phyloP scores from a whole-genome alignment of 148 eudicot genomes.

The Simmondsia chinensis region DNA sequence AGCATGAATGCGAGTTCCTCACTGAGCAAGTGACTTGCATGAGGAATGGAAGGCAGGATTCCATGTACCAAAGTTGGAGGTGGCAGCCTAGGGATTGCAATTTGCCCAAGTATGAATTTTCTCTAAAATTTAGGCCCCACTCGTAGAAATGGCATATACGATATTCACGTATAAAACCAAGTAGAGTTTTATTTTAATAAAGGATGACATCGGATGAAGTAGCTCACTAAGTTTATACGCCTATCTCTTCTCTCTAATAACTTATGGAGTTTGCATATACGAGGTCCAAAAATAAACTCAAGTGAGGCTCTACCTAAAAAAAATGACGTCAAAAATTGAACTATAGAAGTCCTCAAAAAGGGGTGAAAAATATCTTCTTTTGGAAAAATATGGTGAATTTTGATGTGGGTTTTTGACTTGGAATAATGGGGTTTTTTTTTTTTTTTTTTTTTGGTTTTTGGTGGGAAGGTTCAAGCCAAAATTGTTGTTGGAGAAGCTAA shows the following conservation, averaged over 20 bases:
- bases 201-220: too few relatives aligned
- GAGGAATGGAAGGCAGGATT: slow-evolving; percentile 81
- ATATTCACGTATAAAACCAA: too few relatives aligned
- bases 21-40: slow-evolving; percentile 82
- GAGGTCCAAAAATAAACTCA: too few relatives aligned
- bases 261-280: too few relatives aligned
- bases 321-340: too few relatives aligned
- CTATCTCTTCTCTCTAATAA: too few relatives aligned
- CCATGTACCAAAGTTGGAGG: slow-evolving; percentile 68
- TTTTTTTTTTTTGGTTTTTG: background rate
- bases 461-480: slow-evolving; percentile 55
- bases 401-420: slow-evolving; percentile 16
- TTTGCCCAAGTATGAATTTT: slow-evolving; percentile 57
- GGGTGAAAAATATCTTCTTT: too few relatives aligned
- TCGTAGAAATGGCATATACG: background rate
- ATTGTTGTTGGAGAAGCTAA: slow-evolving; percentile 72
- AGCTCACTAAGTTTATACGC: too few relatives aligned
- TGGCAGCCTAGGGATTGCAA: slow-evolving; percentile 95
- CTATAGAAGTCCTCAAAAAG: too few relatives aligned
- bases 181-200: too few relatives aligned
- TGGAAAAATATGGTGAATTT: too few relatives aligned
- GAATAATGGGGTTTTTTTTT: background rate
- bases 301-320: too few relatives aligned
- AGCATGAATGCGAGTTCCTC: slow-evolving; percentile 68
- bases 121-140: background rate